Percentiles rank a stretch among this genome's conserved stretches.
phyloP scores from a whole-genome alignment of 192 early-diverging fungal genomes.

The Backusella circina region DNA sequence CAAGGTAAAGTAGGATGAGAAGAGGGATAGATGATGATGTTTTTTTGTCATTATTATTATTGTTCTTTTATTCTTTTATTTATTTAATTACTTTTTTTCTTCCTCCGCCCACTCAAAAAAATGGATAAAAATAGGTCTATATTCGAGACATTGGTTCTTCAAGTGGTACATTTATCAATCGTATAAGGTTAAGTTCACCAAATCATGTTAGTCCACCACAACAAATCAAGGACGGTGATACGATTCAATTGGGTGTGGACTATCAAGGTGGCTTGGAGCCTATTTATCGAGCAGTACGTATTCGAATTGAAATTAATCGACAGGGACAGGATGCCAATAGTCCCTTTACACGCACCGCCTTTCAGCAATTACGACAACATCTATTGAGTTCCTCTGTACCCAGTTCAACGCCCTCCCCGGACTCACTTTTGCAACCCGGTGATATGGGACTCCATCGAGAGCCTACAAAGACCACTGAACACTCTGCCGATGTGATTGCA shows the following conservation, averaged over 20 bases:
- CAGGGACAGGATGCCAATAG: constrained; percentile 50
- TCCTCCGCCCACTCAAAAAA: not conserved
- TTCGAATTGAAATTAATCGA: constrained; percentile 74
- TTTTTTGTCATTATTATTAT: not conserved
- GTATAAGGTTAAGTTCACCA: constrained; percentile 85
- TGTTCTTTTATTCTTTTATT: not conserved
- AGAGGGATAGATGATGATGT: not conserved
- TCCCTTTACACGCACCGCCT: constrained; percentile 42
- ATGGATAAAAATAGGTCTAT: constrained; percentile 58
- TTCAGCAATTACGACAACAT: constrained; percentile 6
- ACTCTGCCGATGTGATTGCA: not conserved
- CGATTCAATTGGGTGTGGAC: constrained; percentile 93
- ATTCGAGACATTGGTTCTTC: constrained; percentile 93
- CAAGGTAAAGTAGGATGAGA: constrained; percentile 39
- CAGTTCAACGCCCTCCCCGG: not conserved
- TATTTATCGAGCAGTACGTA: constrained; percentile 91
- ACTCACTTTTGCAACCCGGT: not conserved
- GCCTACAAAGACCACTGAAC: not conserved
- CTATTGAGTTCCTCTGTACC: not conserved
- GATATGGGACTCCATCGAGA: not conserved
- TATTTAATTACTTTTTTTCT: not conserved
- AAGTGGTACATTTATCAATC: constrained; percentile 96
- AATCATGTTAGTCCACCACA: constrained; percentile 78
- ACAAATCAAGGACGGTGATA: constrained; percentile 81
- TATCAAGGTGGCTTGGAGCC: constrained; percentile 85